phyloP scores from a whole-genome alignment of 139 green algal species.

The Edaphochlamys debaryana region DNA sequence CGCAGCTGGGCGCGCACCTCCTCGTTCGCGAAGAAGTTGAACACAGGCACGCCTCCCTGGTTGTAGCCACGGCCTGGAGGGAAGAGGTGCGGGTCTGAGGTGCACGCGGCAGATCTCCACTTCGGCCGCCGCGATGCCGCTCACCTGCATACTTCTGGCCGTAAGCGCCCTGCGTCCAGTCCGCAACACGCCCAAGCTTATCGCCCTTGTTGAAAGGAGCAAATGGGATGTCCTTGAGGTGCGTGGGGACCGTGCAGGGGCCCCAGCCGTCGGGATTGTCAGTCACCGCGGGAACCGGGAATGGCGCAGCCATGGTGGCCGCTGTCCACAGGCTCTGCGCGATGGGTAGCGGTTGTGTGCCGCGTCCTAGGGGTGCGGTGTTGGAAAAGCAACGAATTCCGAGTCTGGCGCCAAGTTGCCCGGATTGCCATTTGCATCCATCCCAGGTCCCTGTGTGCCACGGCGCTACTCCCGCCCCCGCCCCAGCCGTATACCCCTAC shows the following conservation, averaged over 20 bases:
- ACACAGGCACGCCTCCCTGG: constrained; percentile 75
- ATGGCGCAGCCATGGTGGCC: constrained; percentile 48
- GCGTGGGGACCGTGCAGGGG: constrained; percentile 78
- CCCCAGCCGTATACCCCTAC: too few species aligned
- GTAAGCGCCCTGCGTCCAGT: constrained; percentile 71
- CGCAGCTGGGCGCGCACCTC: too few species aligned
- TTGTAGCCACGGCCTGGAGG: constrained; percentile 37
- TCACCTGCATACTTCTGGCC: constrained; percentile 60
- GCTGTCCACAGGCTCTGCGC: background rate
- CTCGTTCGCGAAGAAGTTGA: constrained; percentile 96
- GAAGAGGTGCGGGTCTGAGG: too few species aligned
- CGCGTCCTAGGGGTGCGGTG: too few species aligned
- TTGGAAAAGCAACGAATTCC: too few species aligned
- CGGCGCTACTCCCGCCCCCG: too few species aligned
- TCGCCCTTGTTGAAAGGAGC: constrained; percentile 95
- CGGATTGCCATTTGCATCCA: too few species aligned
- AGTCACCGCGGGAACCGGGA: constrained; percentile 77
- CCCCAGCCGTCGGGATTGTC: constrained; percentile 93
- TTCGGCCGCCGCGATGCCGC: background rate
- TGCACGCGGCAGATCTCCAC: background rate
- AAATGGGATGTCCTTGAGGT: constrained; percentile 94
- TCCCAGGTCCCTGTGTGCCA: too few species aligned
- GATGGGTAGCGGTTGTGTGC: too few species aligned
- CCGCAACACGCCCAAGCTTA: constrained; percentile 82
- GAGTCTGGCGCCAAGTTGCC: too few species aligned